A percentile compares a stretch with the other conserved stretches of the same genome.
These are phyloP conservation scores for Arabidopsis thaliana DNA, from an alignment of 345 rosid genomes.

Conservation along the genomic window DNA sequence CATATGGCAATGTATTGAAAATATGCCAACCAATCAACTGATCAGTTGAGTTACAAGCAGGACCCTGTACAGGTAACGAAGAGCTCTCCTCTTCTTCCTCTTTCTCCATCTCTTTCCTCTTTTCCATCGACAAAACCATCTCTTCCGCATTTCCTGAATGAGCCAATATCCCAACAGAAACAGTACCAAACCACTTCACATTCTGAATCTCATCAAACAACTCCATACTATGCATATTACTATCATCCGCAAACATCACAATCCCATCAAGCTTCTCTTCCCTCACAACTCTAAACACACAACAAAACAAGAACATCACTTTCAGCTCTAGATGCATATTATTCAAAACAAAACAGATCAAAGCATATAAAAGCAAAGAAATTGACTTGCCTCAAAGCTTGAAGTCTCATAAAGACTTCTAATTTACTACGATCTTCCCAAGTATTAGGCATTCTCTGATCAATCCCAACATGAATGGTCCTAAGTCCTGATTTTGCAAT, in stretches of 20 bases:
- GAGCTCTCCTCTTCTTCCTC: constrained; percentile 38
- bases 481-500: constrained; percentile 68
- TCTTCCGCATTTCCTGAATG: constrained; percentile 64
- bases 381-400: constrained; percentile 64
- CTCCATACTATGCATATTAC: constrained; percentile 98
- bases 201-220: constrained; percentile 91
- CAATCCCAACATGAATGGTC: constrained; percentile 68
- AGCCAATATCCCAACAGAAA: constrained; percentile 82
- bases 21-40: constrained; percentile 86
- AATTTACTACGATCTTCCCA: constrained; percentile 77
- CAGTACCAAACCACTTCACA: constrained; percentile 88
- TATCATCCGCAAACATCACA: constrained; percentile 94
- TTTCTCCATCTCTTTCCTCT: constrained; percentile 46
- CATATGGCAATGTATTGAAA: constrained; percentile 69
- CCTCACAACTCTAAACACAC: constrained; percentile 65
- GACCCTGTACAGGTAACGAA: constrained; percentile 86
- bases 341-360: neutral
- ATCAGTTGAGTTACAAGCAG: constrained; percentile 83
- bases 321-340: neutral
- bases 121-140: constrained; percentile 40
- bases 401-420: constrained; percentile 88
- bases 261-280: constrained; percentile 94
- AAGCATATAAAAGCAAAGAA: too few species aligned
- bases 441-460: constrained; percentile 69
- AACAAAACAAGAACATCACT: neutral